Base-by-base conservation (phyloP, 1,139 yeast species). In the Starmera stellimalicola region DNA sequence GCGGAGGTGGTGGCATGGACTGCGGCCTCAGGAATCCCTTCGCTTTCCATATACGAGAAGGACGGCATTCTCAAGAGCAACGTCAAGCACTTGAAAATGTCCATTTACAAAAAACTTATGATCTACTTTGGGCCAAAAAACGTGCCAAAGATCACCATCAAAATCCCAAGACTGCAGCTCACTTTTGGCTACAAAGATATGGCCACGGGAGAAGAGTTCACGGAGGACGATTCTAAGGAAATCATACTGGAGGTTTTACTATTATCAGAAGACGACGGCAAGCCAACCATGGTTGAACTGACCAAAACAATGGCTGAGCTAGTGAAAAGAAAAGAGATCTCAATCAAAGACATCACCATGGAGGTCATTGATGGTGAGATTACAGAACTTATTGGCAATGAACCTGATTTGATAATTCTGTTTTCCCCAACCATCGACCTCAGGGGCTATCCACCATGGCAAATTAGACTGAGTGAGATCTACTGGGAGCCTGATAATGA, bases 361-460 rank as follows among this genome's bases (percentile, higher is more conserved):
- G 77, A 74, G 27, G 65, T 82, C 35, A 73, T 91, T 31, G 87
- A 87, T 54, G 74, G 72, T 38, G 94, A 85, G 51, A 65, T 85
- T 43, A 63, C 68, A 24, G 84, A 77, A 45, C 63, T 85, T 36
- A 93, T 87, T 18, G 91, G 95, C 3, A 70, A 68, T 10, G 98
- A 93, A 54, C 98, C 98, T 0, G 98, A 93, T 53, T 64, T 91
- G 43, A 64, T 91, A 34, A 65, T 93, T 28, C 62, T 83, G 36
- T 91, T 91, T 57, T 85, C 87, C n/a, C 94, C 96, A 8, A 65
- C 65, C 14, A 65, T 91, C 43, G 94, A 87, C 53, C 68, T 93
- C 34, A 94, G 87, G 55, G 96, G 94, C 22, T 93, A 79, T 55
- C 97, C 98, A 15, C 99, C 99, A 18, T 91, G 98, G 98, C 97